Conservation (phyloP, 1,284 basidiomycete species). For the Ustilago lituana region DNA sequence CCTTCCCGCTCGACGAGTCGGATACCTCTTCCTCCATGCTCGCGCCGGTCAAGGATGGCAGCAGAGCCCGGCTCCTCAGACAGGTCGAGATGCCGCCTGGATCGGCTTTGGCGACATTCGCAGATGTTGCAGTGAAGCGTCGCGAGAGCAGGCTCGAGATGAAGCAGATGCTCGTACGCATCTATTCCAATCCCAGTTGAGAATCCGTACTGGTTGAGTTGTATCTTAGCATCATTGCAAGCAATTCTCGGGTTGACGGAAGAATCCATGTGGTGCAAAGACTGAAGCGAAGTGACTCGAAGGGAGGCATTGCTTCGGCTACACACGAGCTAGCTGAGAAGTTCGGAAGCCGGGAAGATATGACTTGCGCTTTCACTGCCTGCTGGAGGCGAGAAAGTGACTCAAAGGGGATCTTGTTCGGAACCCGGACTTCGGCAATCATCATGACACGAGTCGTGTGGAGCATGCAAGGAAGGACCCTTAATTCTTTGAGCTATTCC, state of each 20-base stretch:
- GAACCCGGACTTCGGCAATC: conserved; percentile 4
- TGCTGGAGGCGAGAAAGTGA: conserved; percentile 3
- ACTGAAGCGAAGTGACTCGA: too few species aligned
- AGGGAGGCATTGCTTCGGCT: too few species aligned
- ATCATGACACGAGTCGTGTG: not conserved
- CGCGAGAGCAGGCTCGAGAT: conserved; percentile 41
- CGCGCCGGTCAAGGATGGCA: conserved; percentile 3
- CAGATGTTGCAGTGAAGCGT: conserved; percentile 33
- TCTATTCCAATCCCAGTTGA: conserved; percentile 41
- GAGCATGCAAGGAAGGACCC: too few species aligned
- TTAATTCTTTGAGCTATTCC: too few species aligned
- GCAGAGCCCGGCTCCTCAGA: conserved; percentile 10
- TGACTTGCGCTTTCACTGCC: too few species aligned
- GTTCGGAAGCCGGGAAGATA: too few species aligned
- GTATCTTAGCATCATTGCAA: too few species aligned
- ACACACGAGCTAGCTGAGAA: too few species aligned
- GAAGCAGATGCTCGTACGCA: conserved; percentile 41
- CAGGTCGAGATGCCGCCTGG: conserved; percentile 40
- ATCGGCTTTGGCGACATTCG: conserved; percentile 45
- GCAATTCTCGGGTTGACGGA: too few species aligned
- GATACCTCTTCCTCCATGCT: conserved; percentile 13
- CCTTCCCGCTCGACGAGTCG: conserved; percentile 31
- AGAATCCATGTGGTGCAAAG: too few species aligned
- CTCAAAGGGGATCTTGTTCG: not conserved
- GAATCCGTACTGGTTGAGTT: not conserved